Base-by-base conservation (phyloP, 2,329 filamentous ascomycete genomes). In the Fusarium longipes region DNA sequence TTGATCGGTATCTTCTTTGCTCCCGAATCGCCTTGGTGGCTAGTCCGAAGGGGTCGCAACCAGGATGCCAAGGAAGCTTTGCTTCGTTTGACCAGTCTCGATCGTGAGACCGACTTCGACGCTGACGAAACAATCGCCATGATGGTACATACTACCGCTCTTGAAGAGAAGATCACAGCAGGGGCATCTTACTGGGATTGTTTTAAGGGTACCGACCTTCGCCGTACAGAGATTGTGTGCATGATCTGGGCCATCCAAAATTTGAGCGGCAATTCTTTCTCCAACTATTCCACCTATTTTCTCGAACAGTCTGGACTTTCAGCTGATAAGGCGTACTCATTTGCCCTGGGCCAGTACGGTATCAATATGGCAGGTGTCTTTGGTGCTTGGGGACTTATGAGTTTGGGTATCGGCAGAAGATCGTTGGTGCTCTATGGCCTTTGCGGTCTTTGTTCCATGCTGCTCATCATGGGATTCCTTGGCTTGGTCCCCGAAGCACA, bases 91-190 rank as follows among this genome's bases (percentile, higher is more conserved):
- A 92, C 90, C 7, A 89, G 84, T 71, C 71, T 83, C 15, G 81
- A 88, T 65, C 82, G 82, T 53, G 89, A 93, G 62, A 89, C 87
- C 1, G 86, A 90, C 62, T 94, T 96, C 71, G 87, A 96, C 73
- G 87, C 91, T 12, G 91, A 96, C 65, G 92, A 96, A 79, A 96
- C 92, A 0, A 84, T 97, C 48, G 89, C 92, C 72, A 96, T 97
- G 92, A 97, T 97, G 91, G 88, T 93, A 2, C 92, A 96, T 75
- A 97, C 93, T 1, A 94, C 91, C 1, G 90, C 91, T 0, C 82
- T 96, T 12, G 93, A 97, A 76, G 85, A 92, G 74, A 85, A 86
- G 77, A 91, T 93, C 52, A 93, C 91, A 6, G 80, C 82, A 8
- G 93, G 93, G 29, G 87, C 91, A 8, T 89, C 84, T 52, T 97